Base-by-base conservation (phyloP, 345 rosid genomes). In the Camelina laxa region DNA sequence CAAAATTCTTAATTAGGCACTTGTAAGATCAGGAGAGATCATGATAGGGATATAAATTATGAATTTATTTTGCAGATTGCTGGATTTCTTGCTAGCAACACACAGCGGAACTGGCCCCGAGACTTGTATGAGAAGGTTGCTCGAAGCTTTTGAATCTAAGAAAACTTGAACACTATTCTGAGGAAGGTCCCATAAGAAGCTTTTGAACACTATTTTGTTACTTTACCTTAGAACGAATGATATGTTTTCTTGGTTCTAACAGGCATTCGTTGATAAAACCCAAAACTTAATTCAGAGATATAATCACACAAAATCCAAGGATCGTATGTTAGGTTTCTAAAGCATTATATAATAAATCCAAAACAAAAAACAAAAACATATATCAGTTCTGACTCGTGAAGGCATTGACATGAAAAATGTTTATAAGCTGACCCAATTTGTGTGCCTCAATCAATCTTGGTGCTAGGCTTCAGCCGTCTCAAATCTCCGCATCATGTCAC, bases 31-130 rank as follows among this genome's bases (percentile, higher is more conserved):
- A 61, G 7, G 49, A 58, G 62, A 48, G 33, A 16, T 73, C 42
- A 47, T n/a, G 8, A 58, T 13, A 4, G 10, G 30, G 8, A 19
- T 55, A 12, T 45, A 30, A 20, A 42, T 5, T 30, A 72, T 49
- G 53, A 13, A 4, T 24, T 49, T 47, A 6, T 60, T 57, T 45
- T 65, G 82, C 91, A 93, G 97, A 85, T 93, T 73, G 88, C 90
- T 10, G 80, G 79, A 45, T 88, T 94, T 76, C 84, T 91, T 45
- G 97, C 93, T 11, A 88, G 83, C 73, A 89, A 91, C 67, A 80
- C 80, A 69, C 84, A 79, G 66, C 81, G 68, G 82, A 93, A 89
- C 69, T 91, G 97, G 96, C 97, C 98, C 27, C 90, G 86, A 7
- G 96, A 88, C 69, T 76, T 91, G 64, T 91, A 84, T 5, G 91